These are phyloP conservation scores for Pseudotsuga menziesii DNA, from an alignment of 75 land plant genomes.

Conservation along the genomic window DNA sequence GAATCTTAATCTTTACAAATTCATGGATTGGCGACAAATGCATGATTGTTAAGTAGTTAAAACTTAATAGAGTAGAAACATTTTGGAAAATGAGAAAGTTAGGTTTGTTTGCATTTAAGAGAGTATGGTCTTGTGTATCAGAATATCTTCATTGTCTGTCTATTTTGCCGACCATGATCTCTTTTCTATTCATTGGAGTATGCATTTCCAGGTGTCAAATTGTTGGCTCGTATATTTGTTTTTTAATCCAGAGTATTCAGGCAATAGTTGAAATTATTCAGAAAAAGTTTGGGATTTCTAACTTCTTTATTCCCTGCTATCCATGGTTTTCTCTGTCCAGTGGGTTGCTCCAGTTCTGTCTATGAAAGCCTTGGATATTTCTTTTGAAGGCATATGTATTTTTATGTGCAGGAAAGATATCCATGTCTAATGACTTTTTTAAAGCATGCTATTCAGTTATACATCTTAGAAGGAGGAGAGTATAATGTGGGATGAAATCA, in stretches of 20 bases:
- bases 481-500: no score
- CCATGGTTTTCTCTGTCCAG: background rate
- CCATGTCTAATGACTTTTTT: background rate
- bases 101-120: background rate
- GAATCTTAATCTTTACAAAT: background rate
- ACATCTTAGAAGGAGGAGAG: background rate
- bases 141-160: background rate
- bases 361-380: background rate
- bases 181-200: background rate
- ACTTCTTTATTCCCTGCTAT: background rate
- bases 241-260: background rate
- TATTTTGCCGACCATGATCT: background rate
- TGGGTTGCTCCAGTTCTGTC: background rate
- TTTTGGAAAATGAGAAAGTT: background rate
- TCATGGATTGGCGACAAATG: background rate
- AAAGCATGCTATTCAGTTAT: background rate
- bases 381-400: background rate
- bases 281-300: background rate
- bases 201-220: background rate
- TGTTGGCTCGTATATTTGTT: background rate
- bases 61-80: background rate
- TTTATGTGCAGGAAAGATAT: background rate
- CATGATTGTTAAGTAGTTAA: background rate
- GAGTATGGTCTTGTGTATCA: background rate
- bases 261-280: background rate